Conservation (phyloP, 2,329 filamentous ascomycete genomes). For the Cordyceps farinosa region DNA sequence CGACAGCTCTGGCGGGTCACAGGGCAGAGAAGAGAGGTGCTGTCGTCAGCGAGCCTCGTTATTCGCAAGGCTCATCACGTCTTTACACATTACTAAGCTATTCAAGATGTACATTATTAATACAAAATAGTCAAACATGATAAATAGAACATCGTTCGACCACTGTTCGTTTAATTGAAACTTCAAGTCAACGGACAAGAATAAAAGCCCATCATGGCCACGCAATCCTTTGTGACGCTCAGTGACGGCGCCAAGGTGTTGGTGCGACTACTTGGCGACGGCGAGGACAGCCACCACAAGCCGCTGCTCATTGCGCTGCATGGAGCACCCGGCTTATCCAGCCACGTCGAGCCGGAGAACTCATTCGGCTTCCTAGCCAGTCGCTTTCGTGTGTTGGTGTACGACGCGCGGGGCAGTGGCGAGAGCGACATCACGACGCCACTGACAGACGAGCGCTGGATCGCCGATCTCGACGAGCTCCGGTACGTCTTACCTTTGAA, state of each 20-base stretch:
- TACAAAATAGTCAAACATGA: background rate
- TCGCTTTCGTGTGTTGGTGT: slow-evolving; percentile 24
- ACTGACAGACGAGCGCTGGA: slow-evolving; percentile 25
- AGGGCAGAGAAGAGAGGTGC: too few relatives aligned
- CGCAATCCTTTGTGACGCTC: slow-evolving; percentile 17
- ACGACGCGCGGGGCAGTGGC: slow-evolving; percentile 26
- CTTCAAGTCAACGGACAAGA: background rate
- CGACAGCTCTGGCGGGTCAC: too few relatives aligned
- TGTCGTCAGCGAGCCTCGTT: background rate
- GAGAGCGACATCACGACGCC: slow-evolving; percentile 24
- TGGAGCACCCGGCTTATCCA: slow-evolving; percentile 25
- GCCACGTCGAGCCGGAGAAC: slow-evolving; percentile 21
- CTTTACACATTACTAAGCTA: background rate
- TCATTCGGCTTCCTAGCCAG: slow-evolving; percentile 23
- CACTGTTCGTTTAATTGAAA: background rate
- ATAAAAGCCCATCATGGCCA: background rate
- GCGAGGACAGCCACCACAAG: slow-evolving; percentile 18
- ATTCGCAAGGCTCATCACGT: background rate
- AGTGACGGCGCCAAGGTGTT: slow-evolving; percentile 24
- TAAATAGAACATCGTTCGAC: background rate
- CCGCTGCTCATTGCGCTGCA: slow-evolving; percentile 25
- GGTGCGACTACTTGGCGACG: slow-evolving; percentile 21
- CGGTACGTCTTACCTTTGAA: slow-evolving; percentile 16
- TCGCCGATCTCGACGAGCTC: slow-evolving; percentile 26
- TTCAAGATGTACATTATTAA: background rate